Conservation (phyloP, 257 asterid species). For the Gentiana macrophylla region DNA sequence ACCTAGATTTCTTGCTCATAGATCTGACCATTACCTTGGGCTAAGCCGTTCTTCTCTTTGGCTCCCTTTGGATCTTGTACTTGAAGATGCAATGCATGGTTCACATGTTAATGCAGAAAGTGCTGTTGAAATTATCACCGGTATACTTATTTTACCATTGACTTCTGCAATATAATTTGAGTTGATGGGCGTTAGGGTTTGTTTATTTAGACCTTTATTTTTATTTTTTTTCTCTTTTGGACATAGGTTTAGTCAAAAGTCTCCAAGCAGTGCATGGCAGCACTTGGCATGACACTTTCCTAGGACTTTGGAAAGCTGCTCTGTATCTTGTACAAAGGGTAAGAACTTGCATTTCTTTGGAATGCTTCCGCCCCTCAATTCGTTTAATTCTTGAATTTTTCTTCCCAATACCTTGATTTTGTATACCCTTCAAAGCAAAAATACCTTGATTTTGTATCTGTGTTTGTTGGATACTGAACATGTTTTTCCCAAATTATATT, state of each 20-base stretch:
- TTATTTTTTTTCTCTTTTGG: slow-evolving; percentile 13
- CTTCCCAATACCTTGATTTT: too few relatives aligned
- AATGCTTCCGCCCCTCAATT: not conserved
- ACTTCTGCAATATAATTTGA: not conserved
- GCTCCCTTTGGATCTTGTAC: slow-evolving; percentile 89
- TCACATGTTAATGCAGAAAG: slow-evolving; percentile 82
- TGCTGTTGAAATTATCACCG: slow-evolving; percentile 79
- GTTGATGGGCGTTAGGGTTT: too few relatives aligned
- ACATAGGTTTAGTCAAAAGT: slow-evolving; percentile 76
- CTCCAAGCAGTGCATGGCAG: slow-evolving; percentile 80
- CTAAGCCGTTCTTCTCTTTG: slow-evolving; percentile 68
- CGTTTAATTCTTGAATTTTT: not conserved
- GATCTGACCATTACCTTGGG: slow-evolving; percentile 63
- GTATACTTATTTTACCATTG: slow-evolving; percentile 27
- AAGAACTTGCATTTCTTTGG: slow-evolving; percentile 15
- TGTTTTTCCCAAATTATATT: not conserved
- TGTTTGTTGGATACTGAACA: not conserved
- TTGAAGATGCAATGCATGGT: slow-evolving; percentile 95
- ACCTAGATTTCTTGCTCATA: slow-evolving; percentile 43
- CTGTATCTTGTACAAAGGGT: slow-evolving; percentile 94
- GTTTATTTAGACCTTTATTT: slow-evolving; percentile 2
- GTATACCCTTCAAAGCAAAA: too few relatives aligned
- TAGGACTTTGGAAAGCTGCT: slow-evolving; percentile 98
- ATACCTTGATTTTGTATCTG: not conserved
- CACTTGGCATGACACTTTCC: slow-evolving; percentile 81